These are phyloP conservation scores for Croton laevigatus DNA, from an alignment of 441 rosid species.

Conservation along the genomic window DNA sequence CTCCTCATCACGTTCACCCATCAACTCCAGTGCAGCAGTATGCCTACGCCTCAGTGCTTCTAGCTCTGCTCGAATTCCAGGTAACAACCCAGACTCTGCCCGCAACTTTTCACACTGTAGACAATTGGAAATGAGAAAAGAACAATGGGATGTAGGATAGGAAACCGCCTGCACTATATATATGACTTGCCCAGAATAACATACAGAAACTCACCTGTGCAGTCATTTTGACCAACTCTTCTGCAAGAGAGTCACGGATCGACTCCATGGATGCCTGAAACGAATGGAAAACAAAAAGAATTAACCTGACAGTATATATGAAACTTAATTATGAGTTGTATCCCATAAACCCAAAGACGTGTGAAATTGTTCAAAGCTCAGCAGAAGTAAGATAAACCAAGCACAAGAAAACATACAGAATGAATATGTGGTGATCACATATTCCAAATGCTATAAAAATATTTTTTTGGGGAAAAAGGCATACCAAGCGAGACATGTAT, in stretches of 20 bases:
- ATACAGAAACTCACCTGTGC: slow-evolving; percentile 55
- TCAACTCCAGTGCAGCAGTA: slow-evolving; percentile 93
- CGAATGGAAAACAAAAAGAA: slow-evolving; percentile 23
- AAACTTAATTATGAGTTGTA: not conserved
- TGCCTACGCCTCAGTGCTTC: slow-evolving; percentile 92
- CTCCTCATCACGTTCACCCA: slow-evolving; percentile 99
- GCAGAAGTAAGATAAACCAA: slow-evolving; percentile 1
- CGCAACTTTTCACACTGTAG: slow-evolving; percentile 84
- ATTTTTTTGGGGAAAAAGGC: slow-evolving; percentile 12
- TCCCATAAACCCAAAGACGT: not conserved
- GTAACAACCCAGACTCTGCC: slow-evolving; percentile 67
- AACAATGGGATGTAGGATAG: not conserved
- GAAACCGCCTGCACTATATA: slow-evolving; percentile 20
- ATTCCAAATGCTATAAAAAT: not conserved
- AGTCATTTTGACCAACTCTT: slow-evolving; percentile 94
- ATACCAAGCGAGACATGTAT: slow-evolving; percentile 96
- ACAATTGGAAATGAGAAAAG: slow-evolving; percentile 5
- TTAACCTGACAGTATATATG: not conserved
- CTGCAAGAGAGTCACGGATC: slow-evolving; percentile 94
- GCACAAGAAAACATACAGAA: not conserved
- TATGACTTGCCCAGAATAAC: slow-evolving; percentile 17
- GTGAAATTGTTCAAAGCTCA: not conserved
- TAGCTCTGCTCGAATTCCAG: slow-evolving; percentile 84
- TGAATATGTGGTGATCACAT: slow-evolving; percentile 7
- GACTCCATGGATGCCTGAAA: slow-evolving; percentile 88